Base-by-base conservation (phyloP, 2,329 filamentous ascomycete genomes). In the Alternaria alternata region DNA sequence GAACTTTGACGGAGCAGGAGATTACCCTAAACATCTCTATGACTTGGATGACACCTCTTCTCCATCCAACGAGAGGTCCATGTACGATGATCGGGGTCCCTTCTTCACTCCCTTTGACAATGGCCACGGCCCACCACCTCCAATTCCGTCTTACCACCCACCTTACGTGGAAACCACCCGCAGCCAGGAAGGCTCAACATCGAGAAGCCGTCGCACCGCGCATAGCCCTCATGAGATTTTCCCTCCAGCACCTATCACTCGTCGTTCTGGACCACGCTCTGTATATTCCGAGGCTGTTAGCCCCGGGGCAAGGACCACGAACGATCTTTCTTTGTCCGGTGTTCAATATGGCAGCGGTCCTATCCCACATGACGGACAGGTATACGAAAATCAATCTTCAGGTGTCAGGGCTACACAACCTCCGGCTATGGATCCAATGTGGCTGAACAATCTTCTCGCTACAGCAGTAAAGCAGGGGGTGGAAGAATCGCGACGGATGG, bases 261-360 rank as follows among this genome's bases (percentile, higher is more conserved):
- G 20, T 4, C 43, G 34, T 12, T 53, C 42, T 7, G 56, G 30
- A 32, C 34, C 55, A 8, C 28, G 41, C 3, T 63, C 68, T 2
- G 56, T 55, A 22, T 57, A 51, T 24, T 63, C 63, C 11, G 58
- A 58, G 44, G 53, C 62, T 5, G 24, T 67, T 7, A 68, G 61
- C 11, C 65, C 67, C 7, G 24, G 48, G 1, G 53, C 61, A 18
- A 63, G 42, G 7, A 54, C 24, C 41, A n/a, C 39, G 16, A 54
- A 44, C 0, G 51, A 56, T 12, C 51, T 64, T 32, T 59, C 66
- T 34, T 42, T 59, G 16, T 38, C 59, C 5, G 66, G 59, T 4
- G 64, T 68, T n/a, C 66, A 71, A 24, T 76, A 76, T 16, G 74
- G 73, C 14, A 68, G 64, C 30, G 71, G 73, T 9, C 72, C 73